Conservation (phyloP, 2,329 filamentous ascomycete species). For the Sporothrix pseudoabietina region DNA sequence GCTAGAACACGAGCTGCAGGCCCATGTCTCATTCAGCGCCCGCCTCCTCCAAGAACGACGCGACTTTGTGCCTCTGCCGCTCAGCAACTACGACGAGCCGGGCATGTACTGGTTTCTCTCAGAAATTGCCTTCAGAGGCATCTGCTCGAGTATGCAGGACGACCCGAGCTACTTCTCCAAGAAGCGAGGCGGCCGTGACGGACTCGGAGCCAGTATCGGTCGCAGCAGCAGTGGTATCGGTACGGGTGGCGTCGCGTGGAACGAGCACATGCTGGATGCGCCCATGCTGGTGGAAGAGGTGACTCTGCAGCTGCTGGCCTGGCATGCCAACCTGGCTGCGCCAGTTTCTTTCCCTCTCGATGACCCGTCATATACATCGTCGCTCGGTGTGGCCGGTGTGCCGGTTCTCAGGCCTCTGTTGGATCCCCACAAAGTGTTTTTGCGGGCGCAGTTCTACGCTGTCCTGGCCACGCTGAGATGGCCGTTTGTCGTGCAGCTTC, state of each 20-base stretch:
- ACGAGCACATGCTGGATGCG: slow-evolving; percentile 33
- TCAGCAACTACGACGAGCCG: slow-evolving; percentile 35
- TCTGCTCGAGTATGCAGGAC: slow-evolving; percentile 33
- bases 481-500: slow-evolving; percentile 35
- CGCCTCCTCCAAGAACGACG: slow-evolving; percentile 32
- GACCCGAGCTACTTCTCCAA: slow-evolving; percentile 22
- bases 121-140: slow-evolving; percentile 35
- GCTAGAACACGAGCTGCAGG: slow-evolving; percentile 36
- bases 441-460: slow-evolving; percentile 35
- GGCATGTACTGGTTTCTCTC: slow-evolving; percentile 37
- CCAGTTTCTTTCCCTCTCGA: slow-evolving; percentile 30
- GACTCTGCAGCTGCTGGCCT: slow-evolving; percentile 32
- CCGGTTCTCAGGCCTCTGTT: slow-evolving; percentile 24
- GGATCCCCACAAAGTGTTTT: slow-evolving; percentile 32
- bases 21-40: slow-evolving; percentile 34
- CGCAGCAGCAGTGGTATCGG: background rate
- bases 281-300: slow-evolving; percentile 34
- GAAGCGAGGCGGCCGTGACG: background rate
- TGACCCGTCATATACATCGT: background rate
- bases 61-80: slow-evolving; percentile 32
- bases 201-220: background rate
- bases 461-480: slow-evolving; percentile 35
- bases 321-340: slow-evolving; percentile 33
- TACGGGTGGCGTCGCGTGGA: slow-evolving; percentile 29
- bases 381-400: background rate